A percentile compares a stretch with the other conserved stretches of the same genome.
These are phyloP conservation scores for Monosporascus sp. DNA, from an alignment of 2,329 filamentous ascomycete species.

Conservation along the genomic window DNA sequence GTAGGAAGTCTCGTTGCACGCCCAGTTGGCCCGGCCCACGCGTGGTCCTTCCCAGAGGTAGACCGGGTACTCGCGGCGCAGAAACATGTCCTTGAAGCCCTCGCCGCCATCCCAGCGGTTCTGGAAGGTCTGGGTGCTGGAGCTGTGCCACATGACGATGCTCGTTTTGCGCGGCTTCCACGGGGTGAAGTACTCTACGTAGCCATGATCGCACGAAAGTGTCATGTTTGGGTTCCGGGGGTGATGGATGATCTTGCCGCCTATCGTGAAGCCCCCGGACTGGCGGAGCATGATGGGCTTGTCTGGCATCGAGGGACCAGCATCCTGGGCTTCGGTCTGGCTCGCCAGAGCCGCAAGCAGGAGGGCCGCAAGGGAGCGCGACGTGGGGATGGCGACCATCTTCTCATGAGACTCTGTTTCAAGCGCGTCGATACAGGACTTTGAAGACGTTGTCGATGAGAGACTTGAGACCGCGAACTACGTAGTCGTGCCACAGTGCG, in stretches of 20 bases:
- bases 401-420: too few relatives aligned
- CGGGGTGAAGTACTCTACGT: conserved; percentile 34
- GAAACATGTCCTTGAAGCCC: conserved; percentile 35
- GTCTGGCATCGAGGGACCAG: too few relatives aligned
- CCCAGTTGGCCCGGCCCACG: conserved; percentile 32
- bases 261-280: conserved; percentile 30
- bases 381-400: too few relatives aligned
- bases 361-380: too few relatives aligned
- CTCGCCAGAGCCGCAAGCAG: too few relatives aligned
- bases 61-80: conserved; percentile 32
- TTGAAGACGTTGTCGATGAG: too few relatives aligned
- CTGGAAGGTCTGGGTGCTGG: conserved; percentile 32
- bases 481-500: too few relatives aligned
- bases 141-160: conserved; percentile 35
- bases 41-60: conserved; percentile 34
- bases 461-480: too few relatives aligned
- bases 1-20: conserved; percentile 27
- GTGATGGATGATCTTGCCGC: conserved; percentile 26
- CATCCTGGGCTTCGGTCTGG: too few relatives aligned
- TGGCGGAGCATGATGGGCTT: conserved; percentile 20
- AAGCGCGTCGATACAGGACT: too few relatives aligned
- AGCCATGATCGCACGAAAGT: conserved; percentile 34
- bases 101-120: conserved; percentile 35
- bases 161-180: conserved; percentile 27
- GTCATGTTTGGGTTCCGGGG: conserved; percentile 24